A percentile compares a stretch with the other conserved stretches of the same genome.
Evolutionary conservation across 257 asterid species (phyloP).

Genomic region (Solanum etuberosum): DNA sequence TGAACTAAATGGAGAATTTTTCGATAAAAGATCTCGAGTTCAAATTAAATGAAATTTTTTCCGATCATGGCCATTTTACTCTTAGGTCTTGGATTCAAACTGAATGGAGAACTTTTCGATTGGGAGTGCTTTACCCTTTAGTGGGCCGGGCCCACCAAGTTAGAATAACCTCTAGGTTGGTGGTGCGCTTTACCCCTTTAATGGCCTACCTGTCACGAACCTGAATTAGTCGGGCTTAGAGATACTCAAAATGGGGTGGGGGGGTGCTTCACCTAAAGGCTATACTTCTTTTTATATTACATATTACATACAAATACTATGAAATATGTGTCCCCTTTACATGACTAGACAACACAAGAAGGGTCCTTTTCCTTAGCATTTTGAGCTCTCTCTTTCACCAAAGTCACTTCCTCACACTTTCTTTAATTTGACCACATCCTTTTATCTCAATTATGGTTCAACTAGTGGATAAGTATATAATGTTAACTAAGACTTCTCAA

Average conservation of each 20-base stretch:
- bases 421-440: not conserved
- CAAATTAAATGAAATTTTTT: not conserved
- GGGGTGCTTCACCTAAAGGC: too few species aligned
- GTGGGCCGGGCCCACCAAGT: too few species aligned
- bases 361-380: not conserved
- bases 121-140: not conserved
- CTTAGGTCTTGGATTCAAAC: not conserved
- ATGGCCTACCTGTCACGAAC: not conserved
- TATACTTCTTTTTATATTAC: too few species aligned
- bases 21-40: not conserved
- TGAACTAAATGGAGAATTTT: not conserved
- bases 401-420: not conserved
- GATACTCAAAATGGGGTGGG: too few species aligned
- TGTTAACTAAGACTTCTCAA: not conserved
- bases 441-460: not conserved
- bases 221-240: too few species aligned
- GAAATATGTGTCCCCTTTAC: not conserved
- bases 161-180: too few species aligned
- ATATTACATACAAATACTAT: not conserved
- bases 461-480: not conserved
- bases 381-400: not conserved
- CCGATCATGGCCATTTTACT: too few species aligned
- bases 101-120: not conserved
- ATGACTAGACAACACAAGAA: not conserved
- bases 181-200: not conserved